phyloP scores from a whole-genome alignment of 352 stramenopile genomes.

The Globisporangium spinosum region DNA sequence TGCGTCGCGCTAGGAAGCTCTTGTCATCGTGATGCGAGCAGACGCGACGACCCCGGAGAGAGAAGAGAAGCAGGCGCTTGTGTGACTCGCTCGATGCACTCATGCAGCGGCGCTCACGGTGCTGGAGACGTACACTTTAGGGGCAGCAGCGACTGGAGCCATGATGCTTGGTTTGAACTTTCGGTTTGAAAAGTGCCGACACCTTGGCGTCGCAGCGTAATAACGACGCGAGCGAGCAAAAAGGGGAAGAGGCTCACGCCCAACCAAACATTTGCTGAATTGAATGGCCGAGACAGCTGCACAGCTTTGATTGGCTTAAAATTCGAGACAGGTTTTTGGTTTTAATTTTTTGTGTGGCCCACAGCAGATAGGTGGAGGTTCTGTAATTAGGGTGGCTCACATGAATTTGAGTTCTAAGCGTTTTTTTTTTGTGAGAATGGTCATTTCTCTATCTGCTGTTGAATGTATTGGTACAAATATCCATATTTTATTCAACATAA shows the following conservation, averaged over 20 bases:
- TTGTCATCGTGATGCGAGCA: neutral
- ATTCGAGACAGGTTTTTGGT: neutral
- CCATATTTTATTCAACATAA: neutral
- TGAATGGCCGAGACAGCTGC: slow-evolving; percentile 31
- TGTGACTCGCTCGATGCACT: neutral
- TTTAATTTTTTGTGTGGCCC: slow-evolving; percentile 4
- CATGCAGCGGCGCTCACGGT: neutral
- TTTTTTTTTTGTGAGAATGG: neutral
- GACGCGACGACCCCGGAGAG: neutral
- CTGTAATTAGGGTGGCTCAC: neutral
- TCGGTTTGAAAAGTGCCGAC: slow-evolving; percentile 85
- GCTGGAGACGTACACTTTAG: slow-evolving; percentile 75
- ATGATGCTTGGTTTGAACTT: slow-evolving; percentile 75
- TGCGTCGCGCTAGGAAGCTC: neutral
- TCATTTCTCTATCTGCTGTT: too few species aligned
- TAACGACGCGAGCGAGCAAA: neutral
- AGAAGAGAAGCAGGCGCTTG: neutral
- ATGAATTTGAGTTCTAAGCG: neutral
- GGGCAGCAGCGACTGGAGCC: slow-evolving; percentile 57
- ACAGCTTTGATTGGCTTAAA: slow-evolving; percentile 32
- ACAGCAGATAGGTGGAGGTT: neutral
- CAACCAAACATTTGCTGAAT: slow-evolving; percentile 18
- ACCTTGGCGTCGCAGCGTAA: neutral
- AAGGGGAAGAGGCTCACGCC: neutral
- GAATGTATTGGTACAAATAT: neutral